These are phyloP conservation scores for Taiozyma sp. DNA, from an alignment of 1,139 yeast species.

Conservation along the genomic window DNA sequence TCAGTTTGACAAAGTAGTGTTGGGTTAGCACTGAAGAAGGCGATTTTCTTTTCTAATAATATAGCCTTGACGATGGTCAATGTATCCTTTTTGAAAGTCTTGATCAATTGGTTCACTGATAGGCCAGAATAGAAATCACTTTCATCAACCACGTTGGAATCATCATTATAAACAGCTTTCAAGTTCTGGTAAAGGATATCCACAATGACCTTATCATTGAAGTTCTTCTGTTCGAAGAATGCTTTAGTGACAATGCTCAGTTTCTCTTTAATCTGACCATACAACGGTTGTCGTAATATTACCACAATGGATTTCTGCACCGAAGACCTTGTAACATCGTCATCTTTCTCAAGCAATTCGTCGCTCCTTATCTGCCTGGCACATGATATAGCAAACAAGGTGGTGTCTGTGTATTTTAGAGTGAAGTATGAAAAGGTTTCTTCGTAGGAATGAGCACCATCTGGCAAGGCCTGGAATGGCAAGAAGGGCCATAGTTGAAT, in stretches of 20 bases:
- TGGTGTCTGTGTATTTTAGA: slow-evolving; percentile 54
- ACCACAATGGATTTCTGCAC: slow-evolving; percentile 92
- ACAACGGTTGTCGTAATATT: slow-evolving; percentile 81
- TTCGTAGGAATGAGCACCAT: slow-evolving; percentile 88
- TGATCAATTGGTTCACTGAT: slow-evolving; percentile 60
- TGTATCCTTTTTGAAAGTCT: slow-evolving; percentile 54
- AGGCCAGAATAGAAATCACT: slow-evolving; percentile 69
- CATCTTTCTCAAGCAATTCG: slow-evolving; percentile 50
- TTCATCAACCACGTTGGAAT: slow-evolving; percentile 32
- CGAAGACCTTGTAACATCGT: slow-evolving; percentile 77
- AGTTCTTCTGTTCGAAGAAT: slow-evolving; percentile 75
- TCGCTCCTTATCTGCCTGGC: slow-evolving; percentile 73
- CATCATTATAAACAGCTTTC: slow-evolving; percentile 37
- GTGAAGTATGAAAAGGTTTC: slow-evolving; percentile 93
- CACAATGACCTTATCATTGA: slow-evolving; percentile 62
- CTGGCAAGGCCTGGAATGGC: slow-evolving; percentile 94
- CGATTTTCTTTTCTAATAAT: slow-evolving; percentile 62
- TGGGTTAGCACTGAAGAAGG: slow-evolving; percentile 76
- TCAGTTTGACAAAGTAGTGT: slow-evolving; percentile 77
- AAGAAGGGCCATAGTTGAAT: slow-evolving; percentile 64
- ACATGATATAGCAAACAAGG: slow-evolving; percentile 91
- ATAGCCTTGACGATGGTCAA: slow-evolving; percentile 71
- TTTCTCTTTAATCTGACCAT: slow-evolving; percentile 84
- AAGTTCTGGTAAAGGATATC: slow-evolving; percentile 72
- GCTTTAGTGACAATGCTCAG: slow-evolving; percentile 84